phyloP scores from a whole-genome alignment of 2,329 filamentous ascomycete genomes.

The Ramichloridium luteum region DNA sequence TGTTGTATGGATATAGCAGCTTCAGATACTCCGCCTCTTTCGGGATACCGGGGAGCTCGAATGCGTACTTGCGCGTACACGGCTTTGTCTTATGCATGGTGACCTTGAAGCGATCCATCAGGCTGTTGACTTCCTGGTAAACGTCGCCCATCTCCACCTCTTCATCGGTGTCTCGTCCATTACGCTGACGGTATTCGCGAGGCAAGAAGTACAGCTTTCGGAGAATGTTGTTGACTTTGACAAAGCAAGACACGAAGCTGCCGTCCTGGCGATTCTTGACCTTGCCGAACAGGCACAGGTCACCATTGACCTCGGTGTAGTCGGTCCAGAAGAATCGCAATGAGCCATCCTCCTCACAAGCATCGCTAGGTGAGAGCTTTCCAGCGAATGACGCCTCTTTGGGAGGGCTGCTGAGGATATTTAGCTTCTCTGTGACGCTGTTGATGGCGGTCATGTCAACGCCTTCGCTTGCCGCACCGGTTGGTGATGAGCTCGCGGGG shows the following conservation, averaged over 20 bases:
- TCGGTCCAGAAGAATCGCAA: constrained; percentile 95
- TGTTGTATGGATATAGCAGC: constrained; percentile 88
- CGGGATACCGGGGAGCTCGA: constrained; percentile 77
- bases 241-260: constrained; percentile 77
- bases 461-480: constrained; percentile 42
- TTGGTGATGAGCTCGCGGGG: constrained; percentile 65
- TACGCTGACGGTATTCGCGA: constrained; percentile 48
- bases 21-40: constrained; percentile 88
- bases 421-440: constrained; percentile 70
- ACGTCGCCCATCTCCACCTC: constrained; percentile 80
- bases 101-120: constrained; percentile 81
- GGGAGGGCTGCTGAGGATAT: constrained; percentile 68
- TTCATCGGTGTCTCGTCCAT: constrained; percentile 59
- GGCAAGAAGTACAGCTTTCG: constrained; percentile 90
- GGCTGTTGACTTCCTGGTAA: constrained; percentile 72
- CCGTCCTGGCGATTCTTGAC: constrained; percentile 78
- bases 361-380: constrained; percentile 72
- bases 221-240: constrained; percentile 89
- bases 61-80: constrained; percentile 84
- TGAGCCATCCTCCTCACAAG: constrained; percentile 86
- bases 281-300: constrained; percentile 88
- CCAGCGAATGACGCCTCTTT: constrained; percentile 54
- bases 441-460: constrained; percentile 79
- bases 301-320: constrained; percentile 85
- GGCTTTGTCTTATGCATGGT: constrained; percentile 88